These are phyloP conservation scores for Carallia pectinifolia DNA, from an alignment of 345 rosid genomes.

Conservation along the genomic window DNA sequence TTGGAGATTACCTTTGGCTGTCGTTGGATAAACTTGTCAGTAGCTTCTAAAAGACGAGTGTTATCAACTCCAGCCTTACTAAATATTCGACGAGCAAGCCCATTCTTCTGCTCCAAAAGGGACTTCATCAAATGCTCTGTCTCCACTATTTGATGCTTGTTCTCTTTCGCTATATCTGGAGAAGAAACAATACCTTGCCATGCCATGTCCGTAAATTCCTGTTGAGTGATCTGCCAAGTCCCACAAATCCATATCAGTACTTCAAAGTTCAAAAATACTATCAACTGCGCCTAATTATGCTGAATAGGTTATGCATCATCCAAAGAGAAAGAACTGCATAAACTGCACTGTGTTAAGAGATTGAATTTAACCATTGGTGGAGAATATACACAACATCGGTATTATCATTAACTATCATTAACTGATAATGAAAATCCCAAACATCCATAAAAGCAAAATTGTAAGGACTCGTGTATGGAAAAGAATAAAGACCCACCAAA, in stretches of 20 bases:
- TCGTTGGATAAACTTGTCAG: conserved; percentile 84
- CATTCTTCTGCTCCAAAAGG: conserved; percentile 95
- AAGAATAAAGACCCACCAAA: not conserved
- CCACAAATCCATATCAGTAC: not conserved
- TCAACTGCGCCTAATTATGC: not conserved
- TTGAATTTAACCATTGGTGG: not conserved
- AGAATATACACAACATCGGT: not conserved
- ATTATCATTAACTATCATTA: too few species aligned
- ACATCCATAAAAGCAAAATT: too few species aligned
- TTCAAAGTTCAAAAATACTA: conserved; percentile 9
- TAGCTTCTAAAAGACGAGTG: conserved; percentile 81
- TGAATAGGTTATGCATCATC: not conserved
- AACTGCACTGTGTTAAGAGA: not conserved
- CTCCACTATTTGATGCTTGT: conserved; percentile 98
- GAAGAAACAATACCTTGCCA: conserved; percentile 98
- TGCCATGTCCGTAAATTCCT: conserved; percentile 97
- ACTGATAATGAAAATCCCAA: too few species aligned
- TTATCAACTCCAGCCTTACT: conserved; percentile 83
- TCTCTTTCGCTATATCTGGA: conserved; percentile 90
- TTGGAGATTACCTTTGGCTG: conserved; percentile 77
- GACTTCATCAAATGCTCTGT: conserved; percentile 97
- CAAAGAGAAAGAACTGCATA: not conserved
- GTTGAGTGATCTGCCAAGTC: conserved; percentile 68
- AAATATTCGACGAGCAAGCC: conserved; percentile 92
- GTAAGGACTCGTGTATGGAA: not conserved